A percentile compares a stretch with the other conserved stretches of the same genome.
Evolutionary conservation across 1,284 basidiomycete genomes (phyloP).

Genomic region (Cutaneotrichosporon arboriforme): DNA sequence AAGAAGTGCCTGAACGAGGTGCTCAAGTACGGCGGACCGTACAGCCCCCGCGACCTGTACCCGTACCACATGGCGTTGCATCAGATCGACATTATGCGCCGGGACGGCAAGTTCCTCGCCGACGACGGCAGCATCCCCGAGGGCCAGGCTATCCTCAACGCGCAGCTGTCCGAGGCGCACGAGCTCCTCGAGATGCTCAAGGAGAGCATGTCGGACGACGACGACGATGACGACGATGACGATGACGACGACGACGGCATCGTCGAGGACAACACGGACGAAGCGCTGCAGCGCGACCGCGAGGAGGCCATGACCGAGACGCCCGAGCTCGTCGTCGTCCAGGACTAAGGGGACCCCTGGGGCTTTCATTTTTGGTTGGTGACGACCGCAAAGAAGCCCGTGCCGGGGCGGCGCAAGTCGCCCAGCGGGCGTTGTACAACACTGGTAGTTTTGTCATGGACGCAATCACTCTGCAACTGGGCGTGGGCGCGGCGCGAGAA

Average conservation of each 20-base stretch:
- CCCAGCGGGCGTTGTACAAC: slow-evolving; percentile 2
- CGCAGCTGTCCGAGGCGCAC: slow-evolving; percentile 92
- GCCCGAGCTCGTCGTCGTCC: no score
- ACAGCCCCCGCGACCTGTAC: slow-evolving; percentile 91
- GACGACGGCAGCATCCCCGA: slow-evolving; percentile 68
- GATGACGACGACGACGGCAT: slow-evolving; percentile 16
- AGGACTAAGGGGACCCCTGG: no score
- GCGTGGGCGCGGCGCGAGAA: no score
- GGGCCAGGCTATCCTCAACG: slow-evolving; percentile 94
- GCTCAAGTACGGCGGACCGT: slow-evolving; percentile 91
- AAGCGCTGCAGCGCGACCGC: no score
- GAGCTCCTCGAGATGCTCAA: slow-evolving; percentile 79
- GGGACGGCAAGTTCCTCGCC: slow-evolving; percentile 88
- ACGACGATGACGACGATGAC: slow-evolving; percentile 30
- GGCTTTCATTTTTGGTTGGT: no score
- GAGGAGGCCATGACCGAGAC: no score
- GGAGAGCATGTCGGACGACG: slow-evolving; percentile 46
- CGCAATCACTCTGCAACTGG: not conserved
- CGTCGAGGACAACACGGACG: no score
- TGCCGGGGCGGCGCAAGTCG: no score
- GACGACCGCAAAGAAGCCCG: no score
- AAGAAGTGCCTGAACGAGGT: slow-evolving; percentile 98
- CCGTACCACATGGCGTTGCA: slow-evolving; percentile 94
- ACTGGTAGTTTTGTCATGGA: not conserved
- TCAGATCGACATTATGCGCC: slow-evolving; percentile 89